These are phyloP conservation scores for Penicillium sp. DNA, from an alignment of 2,329 filamentous ascomycete genomes.

Conservation along the genomic window DNA sequence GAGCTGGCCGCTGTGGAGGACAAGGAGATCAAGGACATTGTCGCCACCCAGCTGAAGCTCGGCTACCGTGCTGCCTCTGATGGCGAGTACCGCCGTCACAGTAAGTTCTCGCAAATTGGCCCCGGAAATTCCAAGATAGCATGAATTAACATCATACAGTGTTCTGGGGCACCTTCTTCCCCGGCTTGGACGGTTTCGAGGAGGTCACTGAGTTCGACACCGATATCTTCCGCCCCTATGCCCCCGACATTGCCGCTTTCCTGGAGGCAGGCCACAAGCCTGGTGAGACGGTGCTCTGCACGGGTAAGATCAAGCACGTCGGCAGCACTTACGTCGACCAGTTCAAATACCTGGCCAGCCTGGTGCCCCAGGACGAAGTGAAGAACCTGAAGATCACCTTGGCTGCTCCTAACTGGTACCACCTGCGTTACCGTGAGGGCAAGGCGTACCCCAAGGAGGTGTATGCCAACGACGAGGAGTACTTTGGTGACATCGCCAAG, in stretches of 20 bases:
- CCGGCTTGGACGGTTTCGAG: constrained; percentile 57
- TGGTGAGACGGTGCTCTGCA: constrained; percentile 59
- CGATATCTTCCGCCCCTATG: constrained; percentile 60
- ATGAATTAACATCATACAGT: constrained; percentile 32
- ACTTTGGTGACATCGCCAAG: constrained; percentile 66
- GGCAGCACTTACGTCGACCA: constrained; percentile 60
- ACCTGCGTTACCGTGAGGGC: constrained; percentile 62
- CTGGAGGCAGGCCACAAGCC: constrained; percentile 60
- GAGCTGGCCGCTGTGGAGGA: constrained; percentile 65
- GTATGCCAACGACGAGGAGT: constrained; percentile 61
- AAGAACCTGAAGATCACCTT: constrained; percentile 70
- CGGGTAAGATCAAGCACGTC: constrained; percentile 59
- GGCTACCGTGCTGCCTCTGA: constrained; percentile 67
- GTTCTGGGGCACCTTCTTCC: constrained; percentile 62
- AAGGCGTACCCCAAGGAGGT: constrained; percentile 59
- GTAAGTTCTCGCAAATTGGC: constrained; percentile 27
- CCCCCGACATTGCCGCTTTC: constrained; percentile 65
- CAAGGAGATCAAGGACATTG: constrained; percentile 65
- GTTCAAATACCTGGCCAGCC: constrained; percentile 61
- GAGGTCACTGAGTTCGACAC: constrained; percentile 52
- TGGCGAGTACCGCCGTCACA: constrained; percentile 64
- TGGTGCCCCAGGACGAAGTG: constrained; percentile 62
- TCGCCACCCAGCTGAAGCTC: constrained; percentile 64
- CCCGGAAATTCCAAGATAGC: background rate
- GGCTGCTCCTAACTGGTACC: constrained; percentile 69